These are phyloP conservation scores for Apophysomyces trapeziformis DNA, from an alignment of 371 early-diverging fungal genomes.

Conservation along the genomic window DNA sequence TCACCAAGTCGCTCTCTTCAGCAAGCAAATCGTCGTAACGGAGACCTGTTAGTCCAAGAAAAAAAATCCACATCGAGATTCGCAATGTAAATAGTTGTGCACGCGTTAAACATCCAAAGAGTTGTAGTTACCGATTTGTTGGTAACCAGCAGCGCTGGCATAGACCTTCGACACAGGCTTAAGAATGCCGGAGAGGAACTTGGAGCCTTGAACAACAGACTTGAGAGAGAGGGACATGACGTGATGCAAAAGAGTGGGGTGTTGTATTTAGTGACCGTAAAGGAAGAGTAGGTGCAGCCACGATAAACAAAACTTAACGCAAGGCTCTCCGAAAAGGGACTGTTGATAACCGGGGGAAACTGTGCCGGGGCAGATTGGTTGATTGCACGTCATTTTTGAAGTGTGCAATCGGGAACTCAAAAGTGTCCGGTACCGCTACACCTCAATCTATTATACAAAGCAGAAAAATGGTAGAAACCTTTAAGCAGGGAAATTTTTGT, in stretches of 20 bases:
- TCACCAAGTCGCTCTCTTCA: conserved; percentile 83
- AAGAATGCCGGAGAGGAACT: conserved; percentile 65
- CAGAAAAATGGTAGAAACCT: too few relatives aligned
- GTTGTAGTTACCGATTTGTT: conserved; percentile 71
- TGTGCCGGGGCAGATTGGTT: background rate
- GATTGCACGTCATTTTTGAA: too few relatives aligned
- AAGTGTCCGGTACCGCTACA: too few relatives aligned
- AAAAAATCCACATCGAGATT: background rate
- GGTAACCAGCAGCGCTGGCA: conserved; percentile 80
- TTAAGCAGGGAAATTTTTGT: too few relatives aligned
- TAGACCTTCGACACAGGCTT: conserved; percentile 74
- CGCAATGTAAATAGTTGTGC: conserved; percentile 9
- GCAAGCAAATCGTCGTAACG: conserved; percentile 91
- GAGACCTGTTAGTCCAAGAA: conserved; percentile 65
- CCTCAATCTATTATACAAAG: too few relatives aligned
- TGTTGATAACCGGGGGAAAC: background rate
- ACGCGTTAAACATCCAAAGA: conserved; percentile 71
- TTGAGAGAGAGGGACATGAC: conserved; percentile 50
- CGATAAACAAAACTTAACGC: conserved; percentile 8
- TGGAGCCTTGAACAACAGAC: conserved; percentile 62
- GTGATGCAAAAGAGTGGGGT: background rate
- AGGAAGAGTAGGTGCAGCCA: background rate
- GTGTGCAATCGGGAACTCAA: too few relatives aligned
- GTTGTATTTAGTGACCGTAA: conserved; percentile 1
- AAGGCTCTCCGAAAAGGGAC: conserved; percentile 1